Evolutionary conservation across 2,329 filamentous ascomycete species (phyloP), one percentile per base, ranked within the genome.

Genomic region (Aschersonia sp.): DNA sequence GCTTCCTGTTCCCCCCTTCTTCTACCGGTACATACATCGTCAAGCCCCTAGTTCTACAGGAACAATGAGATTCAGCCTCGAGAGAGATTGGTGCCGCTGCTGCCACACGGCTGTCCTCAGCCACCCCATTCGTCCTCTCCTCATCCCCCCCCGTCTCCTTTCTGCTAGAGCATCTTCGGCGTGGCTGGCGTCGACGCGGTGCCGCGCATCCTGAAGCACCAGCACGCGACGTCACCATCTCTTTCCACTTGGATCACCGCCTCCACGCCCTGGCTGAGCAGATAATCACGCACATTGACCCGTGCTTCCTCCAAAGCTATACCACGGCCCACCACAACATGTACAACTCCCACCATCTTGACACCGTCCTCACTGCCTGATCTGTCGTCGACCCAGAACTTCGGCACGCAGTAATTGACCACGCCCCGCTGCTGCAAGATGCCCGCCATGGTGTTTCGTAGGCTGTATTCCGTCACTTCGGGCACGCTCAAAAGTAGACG

Each of bases 371-470:
- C 66, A 6, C 60, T 65, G 3, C 65, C 64, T 20, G 63, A 65
- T 9, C 76, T 68, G 52, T 94, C 89, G 56, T 94, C 87, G 10
- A 92, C 70, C 92, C 92, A 98, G 60, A 97, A 96, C 57, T 89
- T 84, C 5, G 91, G 89, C 1, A 85, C 86, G 1, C 84, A 76
- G 58, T 96, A 97, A 47, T 84, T 82, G 0, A 84, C 82, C 0
- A 98, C 91, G 0, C 91, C 92, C 32, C 85, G 75, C 51, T 97
- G 71, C 45, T 84, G 83, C 45, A 82, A 81, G 6, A 98, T 80
- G 5, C 89, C 89, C 2, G 87, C 84, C 7, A 98, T 72, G 0
- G 84, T 85, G 59, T 92, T 89, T 50, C 92, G 85, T 49, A 97
- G 75, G 50, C 79, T 83, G 62, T 96, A 97, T 61, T 98, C 92